phyloP scores from a whole-genome alignment of 2,329 filamentous ascomycete species.

The Epichloe glyceriae region DNA sequence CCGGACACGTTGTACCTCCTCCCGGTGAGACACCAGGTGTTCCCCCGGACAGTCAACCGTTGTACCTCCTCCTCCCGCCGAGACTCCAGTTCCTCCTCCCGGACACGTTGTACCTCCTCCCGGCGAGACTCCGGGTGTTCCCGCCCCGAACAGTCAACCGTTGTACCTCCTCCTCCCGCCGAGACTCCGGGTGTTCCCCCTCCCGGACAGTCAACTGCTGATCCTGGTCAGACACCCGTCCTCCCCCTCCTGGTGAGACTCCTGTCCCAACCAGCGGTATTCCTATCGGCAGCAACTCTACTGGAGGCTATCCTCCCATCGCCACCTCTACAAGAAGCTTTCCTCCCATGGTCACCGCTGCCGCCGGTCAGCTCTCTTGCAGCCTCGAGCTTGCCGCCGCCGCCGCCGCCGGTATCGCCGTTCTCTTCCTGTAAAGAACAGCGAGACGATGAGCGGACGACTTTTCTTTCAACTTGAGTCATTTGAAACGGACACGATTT shows the following conservation, averaged over 20 bases:
- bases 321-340: neutral
- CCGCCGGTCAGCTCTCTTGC: constrained; percentile 18
- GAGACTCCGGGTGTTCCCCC: neutral
- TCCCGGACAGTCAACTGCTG: neutral
- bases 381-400: constrained; percentile 17
- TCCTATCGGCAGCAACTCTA: neutral
- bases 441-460: neutral
- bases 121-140: neutral
- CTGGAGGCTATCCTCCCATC: neutral
- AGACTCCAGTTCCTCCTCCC: constrained; percentile 2
- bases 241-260: neutral
- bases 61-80: neutral
- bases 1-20: neutral
- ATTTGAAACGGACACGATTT: neutral
- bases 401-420: constrained; percentile 20
- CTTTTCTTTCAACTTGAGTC: neutral
- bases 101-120: neutral
- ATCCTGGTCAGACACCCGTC: too few relatives aligned
- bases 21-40: neutral
- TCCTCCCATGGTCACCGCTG: constrained; percentile 16
- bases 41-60: neutral
- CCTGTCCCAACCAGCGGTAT: neutral
- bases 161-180: neutral
- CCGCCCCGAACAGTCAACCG: neutral
- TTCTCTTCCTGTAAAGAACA: constrained; percentile 12